phyloP scores from a whole-genome alignment of 1,284 basidiomycete genomes.

The Papiliotrema flavescens region DNA sequence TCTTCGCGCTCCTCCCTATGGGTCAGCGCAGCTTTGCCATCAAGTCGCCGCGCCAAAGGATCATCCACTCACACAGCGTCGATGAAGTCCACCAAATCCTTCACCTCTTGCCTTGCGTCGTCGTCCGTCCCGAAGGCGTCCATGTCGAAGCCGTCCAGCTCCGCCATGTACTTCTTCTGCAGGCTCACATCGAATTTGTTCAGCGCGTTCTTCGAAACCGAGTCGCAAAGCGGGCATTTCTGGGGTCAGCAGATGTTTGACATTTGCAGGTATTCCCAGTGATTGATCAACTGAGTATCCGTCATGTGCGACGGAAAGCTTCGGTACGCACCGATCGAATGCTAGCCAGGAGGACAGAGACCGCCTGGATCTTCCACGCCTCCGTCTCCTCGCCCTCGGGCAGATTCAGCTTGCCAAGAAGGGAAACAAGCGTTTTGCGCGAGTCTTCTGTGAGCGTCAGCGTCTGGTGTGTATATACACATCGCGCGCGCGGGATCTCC shows the following conservation, averaged over 20 bases:
- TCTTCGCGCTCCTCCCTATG: conserved; percentile 19
- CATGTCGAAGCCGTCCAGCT: conserved; percentile 64
- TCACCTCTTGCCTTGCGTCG: conserved; percentile 24
- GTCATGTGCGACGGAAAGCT: too few relatives aligned
- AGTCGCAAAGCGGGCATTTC: conserved; percentile 70
- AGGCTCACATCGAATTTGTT: conserved; percentile 62
- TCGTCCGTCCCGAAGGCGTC: conserved; percentile 50
- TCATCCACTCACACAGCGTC: conserved; percentile 44
- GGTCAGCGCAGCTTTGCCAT: not conserved
- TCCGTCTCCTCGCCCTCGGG: conserved; percentile 60
- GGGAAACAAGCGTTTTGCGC: conserved; percentile 74
- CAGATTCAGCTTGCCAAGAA: conserved; percentile 73
- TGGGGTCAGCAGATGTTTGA: conserved; percentile 33
- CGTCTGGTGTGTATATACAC: too few relatives aligned
- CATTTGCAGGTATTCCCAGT: too few relatives aligned
- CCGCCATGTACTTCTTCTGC: conserved; percentile 58
- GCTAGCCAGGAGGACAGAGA: conserved; percentile 60
- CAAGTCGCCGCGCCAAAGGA: too few relatives aligned
- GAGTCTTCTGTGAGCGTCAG: conserved; percentile 59
- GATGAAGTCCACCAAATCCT: conserved; percentile 39
- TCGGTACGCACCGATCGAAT: conserved; percentile 58
- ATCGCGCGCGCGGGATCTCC: too few relatives aligned
- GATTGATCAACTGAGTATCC: not conserved
- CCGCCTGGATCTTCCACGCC: conserved; percentile 58
- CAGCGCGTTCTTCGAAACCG: conserved; percentile 66